Evolutionary conservation across 2,329 filamentous ascomycete genomes (phyloP).

Genomic region (Rhynchosporium graminicola): DNA sequence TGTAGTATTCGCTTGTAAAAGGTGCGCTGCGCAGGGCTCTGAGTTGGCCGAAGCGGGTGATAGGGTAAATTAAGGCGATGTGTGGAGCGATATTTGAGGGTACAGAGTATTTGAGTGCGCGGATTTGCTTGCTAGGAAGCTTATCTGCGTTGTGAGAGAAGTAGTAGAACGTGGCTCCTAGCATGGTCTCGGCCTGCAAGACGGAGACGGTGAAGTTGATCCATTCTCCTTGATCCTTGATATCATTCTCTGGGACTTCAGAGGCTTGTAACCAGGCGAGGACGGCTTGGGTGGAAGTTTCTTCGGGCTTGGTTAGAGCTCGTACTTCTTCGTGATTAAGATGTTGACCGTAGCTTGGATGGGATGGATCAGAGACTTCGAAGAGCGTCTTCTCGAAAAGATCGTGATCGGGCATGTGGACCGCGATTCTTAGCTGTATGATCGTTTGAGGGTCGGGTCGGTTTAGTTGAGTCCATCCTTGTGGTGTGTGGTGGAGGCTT

Average conservation of each 20-base stretch:
- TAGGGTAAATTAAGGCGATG: conserved; percentile 46
- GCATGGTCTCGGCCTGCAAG: conserved; percentile 36
- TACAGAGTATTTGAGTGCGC: conserved; percentile 49
- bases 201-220: conserved; percentile 40
- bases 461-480: conserved; percentile 33
- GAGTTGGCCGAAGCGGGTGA: conserved; percentile 51
- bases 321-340: conserved; percentile 51
- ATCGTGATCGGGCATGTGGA: conserved; percentile 48
- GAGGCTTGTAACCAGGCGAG: conserved; percentile 56
- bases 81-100: conserved; percentile 42
- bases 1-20: conserved; percentile 17
- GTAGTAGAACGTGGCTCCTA: conserved; percentile 43
- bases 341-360: conserved; percentile 55
- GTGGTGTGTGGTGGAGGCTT: conserved; percentile 27
- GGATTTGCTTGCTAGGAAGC: conserved; percentile 47
- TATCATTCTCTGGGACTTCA: conserved; percentile 48
- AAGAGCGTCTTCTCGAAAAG: conserved; percentile 46
- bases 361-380: conserved; percentile 48
- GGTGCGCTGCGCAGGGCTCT: conserved; percentile 33
- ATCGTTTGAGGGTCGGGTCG: conserved; percentile 25
- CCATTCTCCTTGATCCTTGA: conserved; percentile 57
- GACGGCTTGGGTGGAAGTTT: conserved; percentile 52
- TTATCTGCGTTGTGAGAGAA: conserved; percentile 40
- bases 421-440: conserved; percentile 33
- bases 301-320: conserved; percentile 52